Evolutionary conservation across 225 moss, liverwort and hornwort genomes (phyloP), one percentile per base, ranked within the genome.

Genomic region (Polytrichum formosum): DNA sequence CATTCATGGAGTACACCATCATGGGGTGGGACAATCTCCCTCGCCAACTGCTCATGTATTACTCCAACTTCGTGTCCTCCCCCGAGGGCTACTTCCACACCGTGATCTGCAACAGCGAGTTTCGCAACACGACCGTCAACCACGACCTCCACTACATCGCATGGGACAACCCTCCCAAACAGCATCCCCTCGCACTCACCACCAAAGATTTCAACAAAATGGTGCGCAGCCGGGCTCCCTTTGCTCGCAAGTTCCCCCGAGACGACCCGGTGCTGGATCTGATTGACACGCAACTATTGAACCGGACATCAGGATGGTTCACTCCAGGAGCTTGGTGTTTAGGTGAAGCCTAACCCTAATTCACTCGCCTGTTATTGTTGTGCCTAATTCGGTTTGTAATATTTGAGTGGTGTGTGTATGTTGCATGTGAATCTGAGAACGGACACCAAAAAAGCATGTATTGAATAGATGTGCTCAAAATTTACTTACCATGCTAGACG

Each of bases 21-120:
- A 70, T 82, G 71, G 88, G 85, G 61, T 89, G 88, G 88, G 88
- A 89, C 70, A 89, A 89, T 56, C 69, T 89, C 21, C 88, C 88
- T 37, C 75, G 88, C 54, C 46, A 74, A 55, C 35, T 82, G 54
- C 85, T 89, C 71, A 89, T 89, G 88, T 89, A 89, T 59, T 89
- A 89, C 68, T 70, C 88, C 64, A 89, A 89, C 73, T 89, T 89
- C 70, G 88, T 89, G 28, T 89, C 88, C 6, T 89, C 88, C 59
- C 88, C 88, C 16, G 88, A 89, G 66, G 88, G 88, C 28, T 89
- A 89, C 72, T 89, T 85, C 30, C 88, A 89, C 72, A 89, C 88
- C 18, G 78, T 89, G 31, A 78, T 89, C n/a, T 89, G 88, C 72
- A 89, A 89, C 53, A 75, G 80, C 35, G 83, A 85, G 74, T 89